A percentile compares a stretch with the other conserved stretches of the same genome.
phyloP scores from a whole-genome alignment of 2,329 filamentous ascomycete genomes.

The Epichloe bromicola region DNA sequence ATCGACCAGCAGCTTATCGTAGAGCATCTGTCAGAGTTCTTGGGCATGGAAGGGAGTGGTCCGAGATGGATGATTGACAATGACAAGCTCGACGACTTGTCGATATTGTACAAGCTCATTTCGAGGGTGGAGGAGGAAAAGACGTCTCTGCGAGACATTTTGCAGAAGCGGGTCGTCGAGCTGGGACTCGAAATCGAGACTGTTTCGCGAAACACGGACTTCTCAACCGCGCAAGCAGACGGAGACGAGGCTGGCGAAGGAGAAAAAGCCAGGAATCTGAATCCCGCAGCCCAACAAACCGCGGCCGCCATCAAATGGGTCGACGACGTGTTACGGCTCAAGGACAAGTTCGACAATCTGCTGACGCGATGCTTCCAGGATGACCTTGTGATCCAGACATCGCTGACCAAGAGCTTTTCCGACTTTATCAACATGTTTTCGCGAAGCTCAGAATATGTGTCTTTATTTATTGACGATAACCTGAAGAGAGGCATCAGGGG shows the following conservation, averaged over 20 bases:
- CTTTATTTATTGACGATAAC: slow-evolving; percentile 92
- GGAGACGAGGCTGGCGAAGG: slow-evolving; percentile 35
- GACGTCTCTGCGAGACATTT: slow-evolving; percentile 50
- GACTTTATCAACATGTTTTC: slow-evolving; percentile 89
- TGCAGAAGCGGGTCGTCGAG: slow-evolving; percentile 65
- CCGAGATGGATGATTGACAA: slow-evolving; percentile 86
- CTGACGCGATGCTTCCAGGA: slow-evolving; percentile 59
- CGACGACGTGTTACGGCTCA: slow-evolving; percentile 72
- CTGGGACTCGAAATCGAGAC: slow-evolving; percentile 77
- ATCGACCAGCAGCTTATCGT: slow-evolving; percentile 72
- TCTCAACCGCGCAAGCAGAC: slow-evolving; percentile 28
- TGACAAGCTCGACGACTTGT: slow-evolving; percentile 64
- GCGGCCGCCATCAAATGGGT: slow-evolving; percentile 89
- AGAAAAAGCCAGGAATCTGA: slow-evolving; percentile 22
- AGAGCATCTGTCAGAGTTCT: slow-evolving; percentile 65
- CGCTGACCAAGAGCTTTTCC: slow-evolving; percentile 74
- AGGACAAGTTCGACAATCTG: slow-evolving; percentile 79
- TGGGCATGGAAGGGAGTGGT: slow-evolving; percentile 74
- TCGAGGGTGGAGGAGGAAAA: slow-evolving; percentile 66
- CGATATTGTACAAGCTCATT: slow-evolving; percentile 71
- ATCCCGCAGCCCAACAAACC: slow-evolving; percentile 62
- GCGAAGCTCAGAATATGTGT: slow-evolving; percentile 82
- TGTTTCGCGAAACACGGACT: slow-evolving; percentile 41
- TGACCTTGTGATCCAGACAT: slow-evolving; percentile 67
- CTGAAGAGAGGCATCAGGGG: slow-evolving; percentile 88